Percentiles rank a stretch among this genome's conserved stretches.
Conservation (phyloP, 495 filamentous ascomycete genomes). For the Trichoderma reesei region DNA sequence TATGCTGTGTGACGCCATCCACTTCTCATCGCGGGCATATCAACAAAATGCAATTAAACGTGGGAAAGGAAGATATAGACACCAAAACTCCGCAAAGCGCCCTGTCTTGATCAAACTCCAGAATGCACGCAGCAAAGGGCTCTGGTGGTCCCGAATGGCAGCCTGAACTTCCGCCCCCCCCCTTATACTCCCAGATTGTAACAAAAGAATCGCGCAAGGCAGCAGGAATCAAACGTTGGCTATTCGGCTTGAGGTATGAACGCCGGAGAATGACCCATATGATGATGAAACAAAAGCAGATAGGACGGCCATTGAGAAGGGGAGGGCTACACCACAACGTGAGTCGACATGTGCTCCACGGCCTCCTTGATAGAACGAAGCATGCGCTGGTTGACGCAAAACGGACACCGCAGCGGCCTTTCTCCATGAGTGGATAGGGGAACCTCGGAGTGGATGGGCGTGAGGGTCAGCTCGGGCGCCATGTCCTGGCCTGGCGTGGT, state of each 20-base stretch:
- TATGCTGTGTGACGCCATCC: not conserved
- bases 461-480: constrained; percentile 32
- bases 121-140: not conserved
- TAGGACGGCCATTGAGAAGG: not conserved
- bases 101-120: not conserved
- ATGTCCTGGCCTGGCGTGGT: constrained; percentile 17
- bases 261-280: not conserved
- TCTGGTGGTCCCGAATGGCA: not conserved
- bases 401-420: constrained; percentile 43
- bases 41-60: not conserved
- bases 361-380: constrained; percentile 48
- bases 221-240: not conserved
- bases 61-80: not conserved
- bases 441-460: constrained; percentile 37
- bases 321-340: constrained; percentile 38
- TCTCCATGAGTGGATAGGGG: constrained; percentile 32
- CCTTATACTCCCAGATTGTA: not conserved
- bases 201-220: not conserved
- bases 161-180: not conserved
- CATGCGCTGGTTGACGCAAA: constrained; percentile 47
- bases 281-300: not conserved
- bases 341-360: constrained; percentile 49
- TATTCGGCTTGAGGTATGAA: not conserved
- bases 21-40: not conserved
- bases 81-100: not conserved